These are phyloP conservation scores for Candida rishiriensis DNA, from an alignment of 805 yeast genomes.

Conservation along the genomic window DNA sequence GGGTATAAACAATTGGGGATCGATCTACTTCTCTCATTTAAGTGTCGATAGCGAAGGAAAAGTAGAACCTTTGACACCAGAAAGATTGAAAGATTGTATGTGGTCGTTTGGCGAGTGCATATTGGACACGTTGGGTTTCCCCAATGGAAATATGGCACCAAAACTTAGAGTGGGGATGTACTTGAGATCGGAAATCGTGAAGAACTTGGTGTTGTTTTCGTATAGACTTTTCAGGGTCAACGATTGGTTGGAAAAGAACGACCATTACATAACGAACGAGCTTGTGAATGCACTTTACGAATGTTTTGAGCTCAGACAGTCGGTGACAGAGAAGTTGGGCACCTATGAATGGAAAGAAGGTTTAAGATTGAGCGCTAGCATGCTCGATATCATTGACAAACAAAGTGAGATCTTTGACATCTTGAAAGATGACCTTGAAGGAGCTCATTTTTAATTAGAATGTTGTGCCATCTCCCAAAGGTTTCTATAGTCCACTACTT, in stretches of 20 bases:
- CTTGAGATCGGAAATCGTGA: conserved; percentile 18
- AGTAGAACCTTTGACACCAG: background rate
- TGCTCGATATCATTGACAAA: conserved; percentile 3
- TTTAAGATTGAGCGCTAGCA: conserved; percentile 3
- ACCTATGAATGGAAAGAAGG: conserved; percentile 10
- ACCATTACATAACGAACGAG: conserved; percentile 2
- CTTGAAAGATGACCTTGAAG: background rate
- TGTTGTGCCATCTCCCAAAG: background rate
- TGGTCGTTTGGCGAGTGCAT: conserved; percentile 23
- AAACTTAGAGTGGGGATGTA: conserved; percentile 17
- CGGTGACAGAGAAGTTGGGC: conserved; percentile 4
- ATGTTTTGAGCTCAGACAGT: conserved; percentile 15
- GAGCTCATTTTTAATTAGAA: background rate
- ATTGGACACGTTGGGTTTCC: conserved; percentile 14
- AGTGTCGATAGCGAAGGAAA: background rate
- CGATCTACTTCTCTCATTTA: conserved; percentile 24
- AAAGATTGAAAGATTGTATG: conserved; percentile 16
- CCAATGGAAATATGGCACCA: conserved; percentile 22
- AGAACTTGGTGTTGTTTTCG: conserved; percentile 19
- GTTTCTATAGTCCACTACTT: too few relatives aligned
- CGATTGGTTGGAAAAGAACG: conserved; percentile 3
- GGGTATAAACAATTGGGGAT: conserved; percentile 22
- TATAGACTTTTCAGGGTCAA: conserved; percentile 10
- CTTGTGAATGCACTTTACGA: conserved; percentile 8
- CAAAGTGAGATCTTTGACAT: conserved; percentile 5